Evolutionary conservation across 2,329 filamentous ascomycete species (phyloP), one percentile per base, ranked within the genome.

Genomic region (Colletotrichum sojae): DNA sequence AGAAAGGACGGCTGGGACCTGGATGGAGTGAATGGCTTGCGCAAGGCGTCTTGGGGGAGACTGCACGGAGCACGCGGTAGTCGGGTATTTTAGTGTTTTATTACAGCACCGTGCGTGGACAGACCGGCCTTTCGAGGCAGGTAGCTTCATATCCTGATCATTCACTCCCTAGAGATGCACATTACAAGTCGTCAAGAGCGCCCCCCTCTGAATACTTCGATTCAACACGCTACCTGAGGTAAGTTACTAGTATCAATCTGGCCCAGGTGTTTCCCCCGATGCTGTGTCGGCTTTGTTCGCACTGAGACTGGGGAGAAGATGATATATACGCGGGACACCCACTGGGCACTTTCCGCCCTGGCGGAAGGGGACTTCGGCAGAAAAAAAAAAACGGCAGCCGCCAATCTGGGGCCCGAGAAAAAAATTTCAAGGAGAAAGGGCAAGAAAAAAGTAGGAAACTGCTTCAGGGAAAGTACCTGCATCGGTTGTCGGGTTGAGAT

Each of bases 401-500:
- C 22, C 18, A 52, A 16, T 51, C 8, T 20, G 27, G 13, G 31
- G 31, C 31, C 31, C 4, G n/a, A 10, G n/a, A 31, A 58, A 16
- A 49, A 52, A 49, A 52, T 49, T 49, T 49, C 46, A 52, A 25
- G 13, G 2, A 13, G 8, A 8, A 20, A 36, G 22, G 22, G 22
- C 16, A 60, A 60, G 16, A 60, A 51, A 55, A 43, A 43, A 22
- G 5, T 43, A 18, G 31, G 20, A 51, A 13, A 40, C 20, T 40
- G 2, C 31, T 52, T 52, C 46, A 52, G 46, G 57, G 31, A 60
- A 51, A 43, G 16, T 57, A 59, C 56, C 48, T 59, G 57, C 31
- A 51, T 51, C 46, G 20, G 46, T 15, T 60, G 48, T 31, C 13
- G 25, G 31, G 22, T 60, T 60, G 57, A 51, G 57, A 60, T 60